Conservation (phyloP, 106 monocot species). For the Posidonia australis region DNA sequence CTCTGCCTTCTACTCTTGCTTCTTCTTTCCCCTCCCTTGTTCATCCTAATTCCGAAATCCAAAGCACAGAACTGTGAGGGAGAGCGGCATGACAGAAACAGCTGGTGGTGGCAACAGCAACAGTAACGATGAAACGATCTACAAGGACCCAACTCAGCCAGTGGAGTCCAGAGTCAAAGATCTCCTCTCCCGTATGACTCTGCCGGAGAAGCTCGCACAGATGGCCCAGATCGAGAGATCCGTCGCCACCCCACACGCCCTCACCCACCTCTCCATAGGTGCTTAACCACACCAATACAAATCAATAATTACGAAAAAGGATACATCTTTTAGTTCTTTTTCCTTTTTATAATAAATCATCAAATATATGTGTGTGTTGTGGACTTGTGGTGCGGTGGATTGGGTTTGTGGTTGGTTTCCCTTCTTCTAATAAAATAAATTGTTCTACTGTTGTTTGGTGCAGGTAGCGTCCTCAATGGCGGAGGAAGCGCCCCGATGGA, state of each 20-base stretch:
- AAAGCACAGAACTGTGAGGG: neutral
- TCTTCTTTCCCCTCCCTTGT: too few relatives aligned
- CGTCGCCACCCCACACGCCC: conserved; percentile 26
- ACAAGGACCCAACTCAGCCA: conserved; percentile 32
- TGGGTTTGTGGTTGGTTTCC: too few relatives aligned
- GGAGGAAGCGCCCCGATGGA: conserved; percentile 49
- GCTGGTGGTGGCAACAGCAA: neutral
- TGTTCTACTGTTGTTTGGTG: neutral
- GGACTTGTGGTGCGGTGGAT: too few relatives aligned
- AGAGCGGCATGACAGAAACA: too few relatives aligned
- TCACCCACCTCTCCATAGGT: conserved; percentile 38
- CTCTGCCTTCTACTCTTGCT: too few relatives aligned
- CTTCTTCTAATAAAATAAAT: too few relatives aligned
- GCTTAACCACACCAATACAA: too few relatives aligned
- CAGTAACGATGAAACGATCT: conserved; percentile 1
- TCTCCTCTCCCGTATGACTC: conserved; percentile 69
- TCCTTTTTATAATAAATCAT: neutral
- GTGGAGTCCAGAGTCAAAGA: conserved; percentile 47
- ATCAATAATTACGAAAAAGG: too few relatives aligned
- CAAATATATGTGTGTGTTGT: neutral
- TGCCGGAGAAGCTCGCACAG: conserved; percentile 70
- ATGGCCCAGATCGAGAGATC: conserved; percentile 82
- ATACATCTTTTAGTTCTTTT: neutral
- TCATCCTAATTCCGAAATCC: too few relatives aligned
- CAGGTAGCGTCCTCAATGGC: conserved; percentile 50